Evolutionary conservation across 2,329 filamentous ascomycete genomes (phyloP), one percentile per base, ranked within the genome.

Genomic region (Diaporthe sp.): DNA sequence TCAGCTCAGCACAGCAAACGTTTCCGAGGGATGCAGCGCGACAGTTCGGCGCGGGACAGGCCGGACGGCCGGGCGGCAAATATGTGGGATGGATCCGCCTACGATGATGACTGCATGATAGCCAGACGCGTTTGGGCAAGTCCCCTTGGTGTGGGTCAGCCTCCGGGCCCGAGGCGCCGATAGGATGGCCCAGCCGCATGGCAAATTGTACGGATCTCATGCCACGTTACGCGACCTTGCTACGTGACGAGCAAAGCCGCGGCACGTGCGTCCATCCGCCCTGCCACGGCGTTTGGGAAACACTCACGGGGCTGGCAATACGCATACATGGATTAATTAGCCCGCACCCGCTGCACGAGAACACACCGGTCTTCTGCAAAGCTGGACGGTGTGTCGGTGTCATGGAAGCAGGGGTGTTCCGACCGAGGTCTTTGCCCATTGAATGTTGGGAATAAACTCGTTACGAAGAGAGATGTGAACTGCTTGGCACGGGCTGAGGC

Each of bases 71-170:
- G 34, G 31, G 57, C 19, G 57, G 31, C 57, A 60, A n/a, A 60
- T 19, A 13, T 8, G 31, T 37, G 57, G 57, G 22, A 60, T 60
- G 31, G 10, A 39, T 39, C 15, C 57, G 57, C 57, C 57, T 60
- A 39, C 57, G 57, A 2, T 60, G 57, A 60, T 60, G 57, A 60
- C 57, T 60, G 57, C 57, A 60, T 60, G 22, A 60, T n/a, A 34
- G 22, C 13, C 31, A 39, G 13, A 22, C 31, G 19, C 57, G 12
- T 39, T 37, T n/a, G 31, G 57, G 8, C 34, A 39, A 39, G 12
- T 7, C 4, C 17, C 17, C 19, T 37, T 1, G 31, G 34, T 19
- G 31, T n/a, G 10, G 19, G 22, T n/a, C 57, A 39, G 57, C 57
- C 31, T 39, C 34, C 34, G 31, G 17, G 19, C 31, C 55, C 55